These are phyloP conservation scores for Colletotrichum spaethianum DNA, from an alignment of 2,329 filamentous ascomycete species.

Conservation along the genomic window DNA sequence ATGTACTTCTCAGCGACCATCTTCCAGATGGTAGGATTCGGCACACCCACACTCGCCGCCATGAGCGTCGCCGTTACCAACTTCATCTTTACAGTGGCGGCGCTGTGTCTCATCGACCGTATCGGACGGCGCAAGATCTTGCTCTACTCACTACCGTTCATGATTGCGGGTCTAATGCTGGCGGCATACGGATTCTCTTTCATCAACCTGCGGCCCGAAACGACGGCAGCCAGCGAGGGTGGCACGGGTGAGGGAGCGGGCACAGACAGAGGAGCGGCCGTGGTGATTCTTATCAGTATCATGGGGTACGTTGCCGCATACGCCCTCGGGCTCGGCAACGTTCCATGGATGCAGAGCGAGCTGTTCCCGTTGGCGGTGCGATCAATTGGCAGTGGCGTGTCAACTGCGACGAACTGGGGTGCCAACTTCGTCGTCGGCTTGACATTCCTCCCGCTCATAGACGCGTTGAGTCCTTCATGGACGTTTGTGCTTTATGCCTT, in stretches of 20 bases:
- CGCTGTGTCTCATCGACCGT: slow-evolving; percentile 82
- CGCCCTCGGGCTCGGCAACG: slow-evolving; percentile 89
- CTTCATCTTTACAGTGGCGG: slow-evolving; percentile 82
- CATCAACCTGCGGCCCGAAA: slow-evolving; percentile 61
- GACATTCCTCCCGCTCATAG: slow-evolving; percentile 91
- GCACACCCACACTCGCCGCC: slow-evolving; percentile 83
- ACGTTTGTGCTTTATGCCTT: slow-evolving; percentile 87
- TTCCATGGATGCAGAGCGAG: slow-evolving; percentile 97
- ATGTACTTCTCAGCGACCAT: slow-evolving; percentile 95
- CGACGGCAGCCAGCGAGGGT: slow-evolving; percentile 44
- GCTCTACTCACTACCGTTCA: slow-evolving; percentile 86
- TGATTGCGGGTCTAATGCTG: slow-evolving; percentile 80
- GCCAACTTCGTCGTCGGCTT: slow-evolving; percentile 89
- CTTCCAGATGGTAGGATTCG: slow-evolving; percentile 83
- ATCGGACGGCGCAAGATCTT: slow-evolving; percentile 86
- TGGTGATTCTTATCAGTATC: slow-evolving; percentile 80
- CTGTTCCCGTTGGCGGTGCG: slow-evolving; percentile 85
- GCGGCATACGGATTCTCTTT: slow-evolving; percentile 81
- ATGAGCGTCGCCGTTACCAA: slow-evolving; percentile 87
- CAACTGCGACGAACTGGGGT: slow-evolving; percentile 88
- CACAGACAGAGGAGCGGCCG: slow-evolving; percentile 54
- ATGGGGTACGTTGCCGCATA: slow-evolving; percentile 89
- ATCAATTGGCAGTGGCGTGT: slow-evolving; percentile 78
- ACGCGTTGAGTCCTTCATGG: slow-evolving; percentile 77
- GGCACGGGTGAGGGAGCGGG: slow-evolving; percentile 41